Evolutionary conservation across 148 eudicot genomes (phyloP), one percentile per base, ranked within the genome.

Genomic region (Chenopodium berlandieri): DNA sequence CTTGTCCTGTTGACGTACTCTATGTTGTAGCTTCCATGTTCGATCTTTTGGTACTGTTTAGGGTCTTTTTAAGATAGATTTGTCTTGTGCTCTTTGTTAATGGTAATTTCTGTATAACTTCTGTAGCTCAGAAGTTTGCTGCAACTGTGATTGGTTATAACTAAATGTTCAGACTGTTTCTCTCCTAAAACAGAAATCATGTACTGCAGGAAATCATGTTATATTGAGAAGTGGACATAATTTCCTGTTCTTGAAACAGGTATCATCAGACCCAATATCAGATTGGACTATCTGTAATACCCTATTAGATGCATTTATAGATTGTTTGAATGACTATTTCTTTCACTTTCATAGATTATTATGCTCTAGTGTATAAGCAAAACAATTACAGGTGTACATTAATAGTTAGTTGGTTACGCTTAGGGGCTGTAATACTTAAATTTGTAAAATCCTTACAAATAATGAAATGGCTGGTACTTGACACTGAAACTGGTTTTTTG

Each of bases 31-130:
- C 76, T 40, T 40, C n/a, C 4, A 23, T 19, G 9, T 70, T 48
- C 23, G 68, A 34, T 79, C 75, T 50, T 40, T 17, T 78, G 46
- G 27, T 25, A 78, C 80, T 66, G 40, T 63, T 22, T 65, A 47
- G 13, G 16, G 54, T 30, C 2, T 44, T 34, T 72, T 37, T 44
- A 56, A 56, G 78, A 19, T 62, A 9, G 7, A 62, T 6, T 22
- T 22, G 25, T 62, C 25, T 62, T n/a, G 25, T 20, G 25, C n/a
- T 62, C 12, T 62, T 62, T 62, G 66, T 62, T 62, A n/a, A 22
- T 62, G 25, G 27, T 62, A 62, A 20, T 22, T 6, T 23, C 65
- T 20, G 0, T 62, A 62, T 62, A 20, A n/a, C 66, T 2, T 6
- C 4, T 20, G 13, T 62, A 62, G 9, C 66, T 62, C 25, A 62